Conservation (phyloP, 1,139 yeast species). For the Kodamaea anthophila region DNA sequence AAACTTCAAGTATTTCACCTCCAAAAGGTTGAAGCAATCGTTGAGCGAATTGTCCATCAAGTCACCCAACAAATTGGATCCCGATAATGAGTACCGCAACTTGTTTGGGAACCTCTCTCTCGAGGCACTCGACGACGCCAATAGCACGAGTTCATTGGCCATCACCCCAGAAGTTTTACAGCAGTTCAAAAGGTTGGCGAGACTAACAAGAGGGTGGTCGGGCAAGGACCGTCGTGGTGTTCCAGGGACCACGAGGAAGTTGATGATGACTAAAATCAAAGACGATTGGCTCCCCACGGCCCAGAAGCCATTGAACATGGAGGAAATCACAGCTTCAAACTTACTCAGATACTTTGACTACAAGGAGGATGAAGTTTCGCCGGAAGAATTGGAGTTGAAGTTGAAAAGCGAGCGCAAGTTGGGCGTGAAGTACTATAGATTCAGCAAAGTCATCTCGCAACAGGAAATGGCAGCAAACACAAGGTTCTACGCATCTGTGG, state of each 20-base stretch:
- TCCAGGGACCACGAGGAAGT: conserved; percentile 67
- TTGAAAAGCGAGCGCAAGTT: conserved; percentile 37
- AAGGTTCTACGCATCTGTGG: conserved; percentile 62
- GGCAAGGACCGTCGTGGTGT: conserved; percentile 69
- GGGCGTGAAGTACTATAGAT: conserved; percentile 53
- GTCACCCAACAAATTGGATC: conserved; percentile 57
- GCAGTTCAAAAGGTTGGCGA: conserved; percentile 56
- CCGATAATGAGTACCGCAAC: conserved; percentile 69
- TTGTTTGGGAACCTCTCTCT: conserved; percentile 70
- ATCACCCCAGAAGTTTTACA: conserved; percentile 61
- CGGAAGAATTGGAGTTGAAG: conserved; percentile 29
- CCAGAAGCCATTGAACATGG: conserved; percentile 59
- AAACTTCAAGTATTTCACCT: conserved; percentile 41
- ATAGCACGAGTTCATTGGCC: conserved; percentile 52
- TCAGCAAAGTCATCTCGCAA: conserved; percentile 34
- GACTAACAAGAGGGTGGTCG: conserved; percentile 73
- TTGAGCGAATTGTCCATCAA: conserved; percentile 37
- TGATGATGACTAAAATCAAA: conserved; percentile 63
- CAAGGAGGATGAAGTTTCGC: conserved; percentile 32
- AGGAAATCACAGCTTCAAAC: conserved; percentile 40
- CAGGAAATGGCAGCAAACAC: conserved; percentile 48
- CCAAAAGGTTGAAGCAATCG: conserved; percentile 32
- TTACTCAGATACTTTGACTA: conserved; percentile 34
- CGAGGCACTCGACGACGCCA: conserved; percentile 69
- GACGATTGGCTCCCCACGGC: conserved; percentile 80